Evolutionary conservation across 2,329 filamentous ascomycete species (phyloP).

Genomic region (Arthrobotrys sinensis): DNA sequence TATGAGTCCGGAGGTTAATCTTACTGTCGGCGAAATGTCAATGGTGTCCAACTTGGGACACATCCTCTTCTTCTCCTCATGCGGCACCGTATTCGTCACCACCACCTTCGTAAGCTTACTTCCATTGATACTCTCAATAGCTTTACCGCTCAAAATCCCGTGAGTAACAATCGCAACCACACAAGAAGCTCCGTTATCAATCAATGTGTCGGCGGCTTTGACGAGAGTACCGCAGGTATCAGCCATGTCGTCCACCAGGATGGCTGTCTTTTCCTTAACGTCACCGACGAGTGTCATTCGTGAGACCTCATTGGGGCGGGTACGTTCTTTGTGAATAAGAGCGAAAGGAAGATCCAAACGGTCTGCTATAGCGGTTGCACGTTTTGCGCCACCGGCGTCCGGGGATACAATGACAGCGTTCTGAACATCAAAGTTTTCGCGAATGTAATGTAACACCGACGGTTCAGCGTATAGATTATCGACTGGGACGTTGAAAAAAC

Average conservation of each 20-base stretch:
- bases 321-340: constrained; percentile 96
- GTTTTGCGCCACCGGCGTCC: constrained; percentile 94
- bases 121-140: constrained; percentile 86
- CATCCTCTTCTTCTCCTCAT: constrained; percentile 82
- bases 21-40: constrained; percentile 83
- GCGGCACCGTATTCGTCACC: constrained; percentile 89
- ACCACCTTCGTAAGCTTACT: constrained; percentile 84
- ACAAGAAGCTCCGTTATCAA: constrained; percentile 86
- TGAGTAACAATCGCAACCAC: constrained; percentile 97
- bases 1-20: constrained; percentile 65
- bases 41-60: constrained; percentile 90
- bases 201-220: constrained; percentile 91
- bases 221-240: constrained; percentile 91
- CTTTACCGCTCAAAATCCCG: constrained; percentile 88
- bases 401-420: constrained; percentile 95
- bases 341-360: constrained; percentile 91
- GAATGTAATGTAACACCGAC: constrained; percentile 90
- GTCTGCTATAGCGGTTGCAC: constrained; percentile 93
- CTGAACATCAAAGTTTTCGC: constrained; percentile 83
- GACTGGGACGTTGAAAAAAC: constrained; percentile 89
- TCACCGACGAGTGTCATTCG: constrained; percentile 97
- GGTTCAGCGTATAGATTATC: constrained; percentile 91
- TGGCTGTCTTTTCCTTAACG: constrained; percentile 90
- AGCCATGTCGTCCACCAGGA: constrained; percentile 98
- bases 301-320: constrained; percentile 89